Conservation (phyloP, 179 eudicot species). For the Vitellaria paradoxa region DNA sequence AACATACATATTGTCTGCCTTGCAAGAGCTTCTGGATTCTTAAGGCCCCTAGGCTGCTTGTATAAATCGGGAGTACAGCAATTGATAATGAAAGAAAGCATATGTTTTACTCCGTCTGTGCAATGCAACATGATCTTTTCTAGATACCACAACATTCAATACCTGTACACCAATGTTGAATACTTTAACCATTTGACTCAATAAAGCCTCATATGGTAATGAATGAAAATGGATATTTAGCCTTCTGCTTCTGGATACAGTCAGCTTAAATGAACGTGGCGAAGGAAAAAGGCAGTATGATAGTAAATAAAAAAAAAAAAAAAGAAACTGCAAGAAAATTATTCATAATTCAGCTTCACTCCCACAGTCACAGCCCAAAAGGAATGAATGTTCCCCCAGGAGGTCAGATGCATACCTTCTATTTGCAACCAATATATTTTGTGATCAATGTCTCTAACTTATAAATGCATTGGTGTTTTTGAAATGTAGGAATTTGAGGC, state of each 20-base stretch:
- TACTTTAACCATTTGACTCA: not conserved
- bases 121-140: conserved; percentile 50
- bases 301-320: not conserved
- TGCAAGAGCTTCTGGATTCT: conserved; percentile 53
- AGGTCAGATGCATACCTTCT: not conserved
- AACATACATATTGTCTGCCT: conserved; percentile 58
- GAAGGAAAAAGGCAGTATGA: not conserved
- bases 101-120: conserved; percentile 47
- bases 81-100: conserved; percentile 36
- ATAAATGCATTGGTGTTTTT: too few relatives aligned
- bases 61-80: conserved; percentile 47
- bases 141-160: conserved; percentile 33
- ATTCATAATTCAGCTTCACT: not conserved
- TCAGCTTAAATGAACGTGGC: not conserved
- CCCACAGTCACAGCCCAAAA: not conserved
- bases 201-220: not conserved
- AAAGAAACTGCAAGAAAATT: not conserved
- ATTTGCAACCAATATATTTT: too few relatives aligned
- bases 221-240: not conserved
- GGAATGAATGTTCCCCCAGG: not conserved
- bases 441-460: too few relatives aligned
- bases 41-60: conserved; percentile 42
- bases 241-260: not conserved
- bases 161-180: conserved; percentile 23
- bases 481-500: not conserved